Conservation (phyloP, 306 rosid species). For the Potentilla sterilis region DNA sequence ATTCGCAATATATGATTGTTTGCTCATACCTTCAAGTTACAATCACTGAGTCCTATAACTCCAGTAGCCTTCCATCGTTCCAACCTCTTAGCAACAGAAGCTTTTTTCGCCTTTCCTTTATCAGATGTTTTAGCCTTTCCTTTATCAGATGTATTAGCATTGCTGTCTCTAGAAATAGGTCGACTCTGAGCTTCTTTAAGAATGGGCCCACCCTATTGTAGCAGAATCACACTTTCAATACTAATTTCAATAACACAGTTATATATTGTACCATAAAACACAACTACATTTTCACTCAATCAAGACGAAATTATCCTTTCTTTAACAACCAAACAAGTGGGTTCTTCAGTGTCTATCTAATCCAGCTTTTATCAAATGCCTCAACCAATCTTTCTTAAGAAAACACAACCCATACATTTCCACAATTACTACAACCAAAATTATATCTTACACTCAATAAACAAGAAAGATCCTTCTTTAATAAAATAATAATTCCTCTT, state of each 20-base stretch:
- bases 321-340: neutral
- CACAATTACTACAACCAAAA: neutral
- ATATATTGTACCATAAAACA: too few relatives aligned
- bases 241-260: neutral
- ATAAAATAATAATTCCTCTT: neutral
- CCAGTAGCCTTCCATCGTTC: constrained; percentile 73
- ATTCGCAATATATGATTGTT: neutral
- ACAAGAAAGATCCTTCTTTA: neutral
- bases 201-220: constrained; percentile 64
- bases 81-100: constrained; percentile 43
- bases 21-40: constrained; percentile 69
- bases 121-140: neutral
- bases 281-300: neutral
- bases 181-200: constrained; percentile 51
- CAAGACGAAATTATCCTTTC: neutral
- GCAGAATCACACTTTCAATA: constrained; percentile 3
- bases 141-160: constrained; percentile 20
- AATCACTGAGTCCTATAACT: constrained; percentile 72
- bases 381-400: neutral
- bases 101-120: neutral
- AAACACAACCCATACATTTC: neutral
- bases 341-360: neutral
- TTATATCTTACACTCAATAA: neutral
- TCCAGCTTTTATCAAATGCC: neutral
- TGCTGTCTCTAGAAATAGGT: constrained; percentile 39